Evolutionary conservation across 108 stramenopile species (phyloP), one percentile per base, ranked within the genome.

Genomic region (Skeletonema menzelii): DNA sequence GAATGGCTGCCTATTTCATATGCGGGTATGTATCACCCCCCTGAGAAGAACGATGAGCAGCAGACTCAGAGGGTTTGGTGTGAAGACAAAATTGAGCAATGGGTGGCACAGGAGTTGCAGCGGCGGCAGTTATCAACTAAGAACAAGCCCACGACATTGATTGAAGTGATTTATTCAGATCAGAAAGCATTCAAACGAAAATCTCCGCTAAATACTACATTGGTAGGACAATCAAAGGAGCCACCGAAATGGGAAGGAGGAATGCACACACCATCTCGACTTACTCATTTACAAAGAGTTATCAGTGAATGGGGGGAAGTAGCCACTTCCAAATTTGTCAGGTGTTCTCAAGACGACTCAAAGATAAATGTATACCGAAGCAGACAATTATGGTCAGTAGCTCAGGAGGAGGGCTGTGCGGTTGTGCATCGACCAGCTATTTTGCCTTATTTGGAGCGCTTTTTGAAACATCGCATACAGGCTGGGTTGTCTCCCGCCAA

Each of bases 351-450:
- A 31, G 59, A 60, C 59, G 34, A 31, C 59, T 34, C 34, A 35
- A 35, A 31, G 31, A 17, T 60, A 8, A 1, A 60, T 60, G 30
- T 60, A 1, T 60, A 31, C 8, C 28, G 34, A 19, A 34, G 37
- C 59, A 60, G 28, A 8, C 26, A 60, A 14, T 35, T 60, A 8
- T 34, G 30, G 59, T 35, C 59, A 0, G 19, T 53, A 1, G 37
- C 34, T 60, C 59, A 60, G 7, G 59, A 60, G 28, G 34, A 60
- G 19, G n/a, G 14, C 20, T 60, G 59, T 60, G 59, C 34, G 1
- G 34, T 60, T 2, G 59, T 60, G 2, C 59, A 60, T 35, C 32
- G 17, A 7, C 59, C 59, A 19, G 59, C 34, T 5, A 34, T 60
- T 8, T 19, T 60, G 2, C n/a, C 15, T 8, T 34, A 20, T 31